A percentile compares a stretch with the other conserved stretches of the same genome.
Evolutionary conservation across 306 rosid species (phyloP).

Genomic region (Cotoneaster glaucophyllus): DNA sequence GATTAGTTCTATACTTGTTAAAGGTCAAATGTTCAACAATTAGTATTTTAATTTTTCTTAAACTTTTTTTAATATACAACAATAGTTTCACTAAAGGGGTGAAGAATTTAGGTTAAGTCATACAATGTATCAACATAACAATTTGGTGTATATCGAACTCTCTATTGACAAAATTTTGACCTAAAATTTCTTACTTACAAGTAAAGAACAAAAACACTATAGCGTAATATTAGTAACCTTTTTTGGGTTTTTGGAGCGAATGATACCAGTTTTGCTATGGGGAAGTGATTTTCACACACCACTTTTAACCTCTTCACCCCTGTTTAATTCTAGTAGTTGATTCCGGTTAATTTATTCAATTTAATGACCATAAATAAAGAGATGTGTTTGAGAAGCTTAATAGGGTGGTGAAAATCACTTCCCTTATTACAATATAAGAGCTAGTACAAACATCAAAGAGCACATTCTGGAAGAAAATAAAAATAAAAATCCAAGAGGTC

Average conservation of each 20-base stretch:
- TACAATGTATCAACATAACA: background rate
- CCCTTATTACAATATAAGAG: too few relatives aligned
- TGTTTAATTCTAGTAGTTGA: background rate
- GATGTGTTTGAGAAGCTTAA: background rate
- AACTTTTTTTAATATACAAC: too few relatives aligned
- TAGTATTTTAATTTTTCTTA: too few relatives aligned
- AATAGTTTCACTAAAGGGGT: too few relatives aligned
- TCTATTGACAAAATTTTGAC: background rate
- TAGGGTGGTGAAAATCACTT: too few relatives aligned
- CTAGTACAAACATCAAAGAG: background rate
- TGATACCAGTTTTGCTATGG: too few relatives aligned
- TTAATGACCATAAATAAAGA: background rate
- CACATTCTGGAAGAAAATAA: background rate
- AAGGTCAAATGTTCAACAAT: too few relatives aligned
- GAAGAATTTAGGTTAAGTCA: background rate
- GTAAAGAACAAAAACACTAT: too few relatives aligned
- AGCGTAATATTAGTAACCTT: background rate
- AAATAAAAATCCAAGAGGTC: background rate
- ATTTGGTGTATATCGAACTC: background rate
- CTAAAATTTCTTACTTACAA: too few relatives aligned
- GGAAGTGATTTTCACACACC: background rate
- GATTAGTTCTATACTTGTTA: background rate
- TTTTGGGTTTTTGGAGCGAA: background rate
- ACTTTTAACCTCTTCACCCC: background rate
- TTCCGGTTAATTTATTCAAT: background rate